A percentile compares a stretch with the other conserved stretches of the same genome.
Conservation (phyloP, 2,329 filamentous ascomycete species). For the Neofusicoccum sp. region DNA sequence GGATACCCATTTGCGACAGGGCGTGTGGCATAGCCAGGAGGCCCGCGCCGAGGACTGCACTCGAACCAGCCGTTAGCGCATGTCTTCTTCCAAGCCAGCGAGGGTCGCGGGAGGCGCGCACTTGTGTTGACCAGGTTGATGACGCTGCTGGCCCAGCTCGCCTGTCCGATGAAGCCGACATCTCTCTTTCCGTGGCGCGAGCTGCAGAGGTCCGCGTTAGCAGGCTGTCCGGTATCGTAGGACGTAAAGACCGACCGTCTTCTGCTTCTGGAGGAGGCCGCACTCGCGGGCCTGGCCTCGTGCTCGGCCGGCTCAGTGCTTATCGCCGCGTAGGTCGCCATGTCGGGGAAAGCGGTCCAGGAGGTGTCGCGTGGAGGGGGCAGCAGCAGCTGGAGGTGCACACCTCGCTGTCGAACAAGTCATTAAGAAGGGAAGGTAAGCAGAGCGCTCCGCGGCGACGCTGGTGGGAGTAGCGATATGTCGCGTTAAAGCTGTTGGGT, state of each 20-base stretch:
- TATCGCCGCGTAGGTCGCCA: conserved; percentile 53
- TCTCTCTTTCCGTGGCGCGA: conserved; percentile 68
- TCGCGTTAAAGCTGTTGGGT: conserved; percentile 7
- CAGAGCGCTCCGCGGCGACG: not conserved
- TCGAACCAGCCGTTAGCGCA: conserved; percentile 9
- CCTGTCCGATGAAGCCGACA: conserved; percentile 69
- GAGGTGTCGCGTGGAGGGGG: conserved; percentile 2
- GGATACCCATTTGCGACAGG: conserved; percentile 92
- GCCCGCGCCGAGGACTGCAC: conserved; percentile 83
- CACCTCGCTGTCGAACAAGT: conserved; percentile 8
- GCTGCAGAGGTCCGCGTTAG: conserved; percentile 43
- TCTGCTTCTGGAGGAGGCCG: conserved; percentile 40
- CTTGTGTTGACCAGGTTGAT: conserved; percentile 97
- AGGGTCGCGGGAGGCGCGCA: conserved; percentile 46
- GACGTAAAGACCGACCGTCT: conserved; percentile 31
- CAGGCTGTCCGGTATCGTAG: not conserved
- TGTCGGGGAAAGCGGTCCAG: conserved; percentile 28
- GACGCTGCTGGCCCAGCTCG: conserved; percentile 86
- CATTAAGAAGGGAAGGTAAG: conserved; percentile 8
- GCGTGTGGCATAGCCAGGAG: conserved; percentile 95
- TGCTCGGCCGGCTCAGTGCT: conserved; percentile 40
- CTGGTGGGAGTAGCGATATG: not conserved
- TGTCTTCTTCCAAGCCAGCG: conserved; percentile 7
- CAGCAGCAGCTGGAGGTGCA: conserved; percentile 8
- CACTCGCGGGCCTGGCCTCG: conserved; percentile 45